Evolutionary conservation across 176 grass and related monocot species (phyloP), one percentile per base, ranked within the genome.

Genomic region (Aegilops bicornis): DNA sequence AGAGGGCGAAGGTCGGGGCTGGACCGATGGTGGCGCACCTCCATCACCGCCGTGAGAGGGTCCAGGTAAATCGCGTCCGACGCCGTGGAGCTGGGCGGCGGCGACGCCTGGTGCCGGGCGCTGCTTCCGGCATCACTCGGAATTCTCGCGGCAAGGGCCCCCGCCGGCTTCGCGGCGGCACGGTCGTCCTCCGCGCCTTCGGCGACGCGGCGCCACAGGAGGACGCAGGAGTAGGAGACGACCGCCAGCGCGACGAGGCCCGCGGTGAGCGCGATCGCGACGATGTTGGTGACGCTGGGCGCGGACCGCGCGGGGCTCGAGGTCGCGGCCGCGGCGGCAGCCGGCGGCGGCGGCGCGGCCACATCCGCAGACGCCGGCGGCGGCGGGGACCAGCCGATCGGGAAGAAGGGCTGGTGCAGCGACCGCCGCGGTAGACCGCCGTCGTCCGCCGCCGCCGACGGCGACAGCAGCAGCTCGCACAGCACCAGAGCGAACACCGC

Each of bases 1-100:
- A 96, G 84, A 47, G 92, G 92, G 9, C 36, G 89, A 14, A 94
- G 88, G 33, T 97, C 94, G 0, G 94, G 94, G 83, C 94, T 97
- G 79, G 72, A 72, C 8, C 37, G 27, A 15, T 79, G 80, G 19
- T 74, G 82, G 35, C 69, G 65, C 86, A 89, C 24, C 79, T 83
- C 89, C 70, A 83, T 85, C 58, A 78, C 16, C 73, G 88, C 50
- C 33, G 91, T 77, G 80, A 86, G 59, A 32, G 87, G 77, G 64
- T 93, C 82, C 70, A 90, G 82, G 78, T 85, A 85, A 24, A 91
- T 85, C 39, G 70, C 82, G 71, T 91, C 89, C 10, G 89, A 91
- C 69, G 77, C 86, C 63, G 82, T 88, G 3, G 89, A 91, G 86
- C 82, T 88, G 52, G 63, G 86, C 70, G 89, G 77, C 78, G 82